These are phyloP conservation scores for Warburgia ugandensis DNA, from an alignment of 164 flowering plant genomes.

Conservation along the genomic window DNA sequence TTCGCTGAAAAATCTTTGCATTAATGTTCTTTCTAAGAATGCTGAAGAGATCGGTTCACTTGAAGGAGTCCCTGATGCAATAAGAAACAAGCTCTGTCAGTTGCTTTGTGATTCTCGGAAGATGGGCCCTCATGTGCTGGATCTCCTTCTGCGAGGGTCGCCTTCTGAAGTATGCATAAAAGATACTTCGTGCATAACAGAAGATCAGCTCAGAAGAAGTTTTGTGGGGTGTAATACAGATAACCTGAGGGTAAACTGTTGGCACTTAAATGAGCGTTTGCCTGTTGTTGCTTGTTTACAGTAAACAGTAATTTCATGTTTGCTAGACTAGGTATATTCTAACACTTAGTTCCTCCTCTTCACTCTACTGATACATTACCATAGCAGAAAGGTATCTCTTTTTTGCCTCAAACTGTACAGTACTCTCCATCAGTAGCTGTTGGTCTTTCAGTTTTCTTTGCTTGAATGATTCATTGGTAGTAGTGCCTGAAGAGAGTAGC, in stretches of 20 bases:
- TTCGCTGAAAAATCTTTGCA: constrained; percentile 44
- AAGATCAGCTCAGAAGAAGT: constrained; percentile 41
- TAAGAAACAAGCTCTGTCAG: constrained; percentile 46
- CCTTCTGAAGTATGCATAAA: constrained; percentile 63
- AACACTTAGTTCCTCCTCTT: too few species aligned
- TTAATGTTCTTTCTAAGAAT: constrained; percentile 44
- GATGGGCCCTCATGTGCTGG: constrained; percentile 48
- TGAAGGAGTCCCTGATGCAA: constrained; percentile 47
- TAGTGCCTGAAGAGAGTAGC: too few species aligned
- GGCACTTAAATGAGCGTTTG: too few species aligned
- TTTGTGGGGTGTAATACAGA: constrained; percentile 42
- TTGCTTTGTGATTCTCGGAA: constrained; percentile 55
- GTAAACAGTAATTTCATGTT: too few species aligned
- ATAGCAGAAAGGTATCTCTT: too few species aligned
- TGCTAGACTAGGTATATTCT: too few species aligned
- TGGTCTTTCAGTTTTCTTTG: too few species aligned
- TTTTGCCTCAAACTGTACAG: too few species aligned
- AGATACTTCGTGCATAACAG: constrained; percentile 74
- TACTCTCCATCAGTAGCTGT: too few species aligned
- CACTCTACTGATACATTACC: too few species aligned
- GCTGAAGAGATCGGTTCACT: constrained; percentile 62
- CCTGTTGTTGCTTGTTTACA: too few species aligned
- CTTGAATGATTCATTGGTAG: too few species aligned
- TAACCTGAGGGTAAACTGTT: constrained; percentile 49
- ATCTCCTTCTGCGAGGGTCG: constrained; percentile 48